A percentile compares a stretch with the other conserved stretches of the same genome.
These are phyloP conservation scores for Fusarium nurragi DNA, from an alignment of 2,329 filamentous ascomycete genomes.

Conservation along the genomic window DNA sequence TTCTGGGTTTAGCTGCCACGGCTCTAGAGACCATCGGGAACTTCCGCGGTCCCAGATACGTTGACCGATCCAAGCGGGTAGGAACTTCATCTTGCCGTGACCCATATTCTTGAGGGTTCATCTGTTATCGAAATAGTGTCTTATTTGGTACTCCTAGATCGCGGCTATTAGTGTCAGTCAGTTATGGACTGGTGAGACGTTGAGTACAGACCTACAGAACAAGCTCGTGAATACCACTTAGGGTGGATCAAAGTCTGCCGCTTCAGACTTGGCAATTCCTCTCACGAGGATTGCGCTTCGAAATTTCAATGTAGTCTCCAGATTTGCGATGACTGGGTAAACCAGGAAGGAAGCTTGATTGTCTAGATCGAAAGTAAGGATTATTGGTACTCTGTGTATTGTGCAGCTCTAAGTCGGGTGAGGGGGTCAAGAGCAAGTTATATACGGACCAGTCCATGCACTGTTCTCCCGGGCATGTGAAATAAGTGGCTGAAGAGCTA, in stretches of 20 bases:
- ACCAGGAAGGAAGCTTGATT: background rate
- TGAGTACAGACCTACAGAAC: background rate
- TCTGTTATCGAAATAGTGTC: background rate
- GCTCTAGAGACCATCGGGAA: background rate
- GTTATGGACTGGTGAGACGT: background rate
- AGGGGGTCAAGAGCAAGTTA: too few relatives aligned
- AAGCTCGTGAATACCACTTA: background rate
- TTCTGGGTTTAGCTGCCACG: background rate
- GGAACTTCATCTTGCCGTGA: background rate
- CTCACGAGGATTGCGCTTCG: background rate
- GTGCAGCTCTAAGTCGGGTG: too few relatives aligned
- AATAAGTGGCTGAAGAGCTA: too few relatives aligned
- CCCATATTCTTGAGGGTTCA: background rate
- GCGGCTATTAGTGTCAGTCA: background rate
- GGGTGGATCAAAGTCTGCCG: constrained; percentile 9
- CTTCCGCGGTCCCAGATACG: background rate
- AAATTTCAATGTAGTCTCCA: background rate
- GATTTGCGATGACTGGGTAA: background rate
- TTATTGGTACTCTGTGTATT: too few relatives aligned
- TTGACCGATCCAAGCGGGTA: background rate
- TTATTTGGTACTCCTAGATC: background rate
- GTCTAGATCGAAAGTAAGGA: background rate
- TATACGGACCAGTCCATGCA: too few relatives aligned
- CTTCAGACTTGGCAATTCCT: constrained; percentile 5
- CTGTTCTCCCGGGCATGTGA: too few relatives aligned